Evolutionary conservation across 805 yeast genomes (phyloP).

Genomic region (Clavispora fructus): DNA sequence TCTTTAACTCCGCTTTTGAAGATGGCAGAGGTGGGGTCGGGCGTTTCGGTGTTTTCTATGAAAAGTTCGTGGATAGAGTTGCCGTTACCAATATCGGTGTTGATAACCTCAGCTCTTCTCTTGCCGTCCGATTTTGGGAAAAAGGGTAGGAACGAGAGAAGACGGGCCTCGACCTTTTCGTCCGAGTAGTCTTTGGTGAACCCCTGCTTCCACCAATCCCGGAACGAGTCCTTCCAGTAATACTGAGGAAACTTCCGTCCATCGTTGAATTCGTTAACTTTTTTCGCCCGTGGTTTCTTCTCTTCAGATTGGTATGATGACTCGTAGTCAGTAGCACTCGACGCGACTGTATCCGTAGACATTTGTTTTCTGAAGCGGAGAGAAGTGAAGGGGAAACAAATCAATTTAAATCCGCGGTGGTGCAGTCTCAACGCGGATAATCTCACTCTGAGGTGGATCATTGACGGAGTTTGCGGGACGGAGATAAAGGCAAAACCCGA

Average conservation of each 20-base stretch:
- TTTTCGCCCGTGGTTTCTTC: background rate
- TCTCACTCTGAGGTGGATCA: background rate
- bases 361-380: background rate
- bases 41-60: slow-evolving; percentile 44
- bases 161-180: slow-evolving; percentile 26
- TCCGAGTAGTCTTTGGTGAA: slow-evolving; percentile 17
- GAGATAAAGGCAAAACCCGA: background rate
- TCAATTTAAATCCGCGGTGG: background rate
- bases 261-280: slow-evolving; percentile 10
- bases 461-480: background rate
- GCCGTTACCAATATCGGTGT: slow-evolving; percentile 52
- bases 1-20: slow-evolving; percentile 29
- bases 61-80: slow-evolving; percentile 72
- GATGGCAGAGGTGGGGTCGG: slow-evolving; percentile 16
- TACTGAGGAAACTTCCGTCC: slow-evolving; percentile 13
- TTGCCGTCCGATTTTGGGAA: slow-evolving; percentile 49
- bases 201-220: slow-evolving; percentile 13
- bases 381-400: background rate
- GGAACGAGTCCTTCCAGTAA: slow-evolving; percentile 10
- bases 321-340: background rate
- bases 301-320: background rate
- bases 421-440: background rate
- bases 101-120: slow-evolving; percentile 41
- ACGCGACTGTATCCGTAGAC: background rate
- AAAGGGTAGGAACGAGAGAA: slow-evolving; percentile 56